Conservation (phyloP, 805 yeast species). For the Kodamaea nitidulidarum region DNA sequence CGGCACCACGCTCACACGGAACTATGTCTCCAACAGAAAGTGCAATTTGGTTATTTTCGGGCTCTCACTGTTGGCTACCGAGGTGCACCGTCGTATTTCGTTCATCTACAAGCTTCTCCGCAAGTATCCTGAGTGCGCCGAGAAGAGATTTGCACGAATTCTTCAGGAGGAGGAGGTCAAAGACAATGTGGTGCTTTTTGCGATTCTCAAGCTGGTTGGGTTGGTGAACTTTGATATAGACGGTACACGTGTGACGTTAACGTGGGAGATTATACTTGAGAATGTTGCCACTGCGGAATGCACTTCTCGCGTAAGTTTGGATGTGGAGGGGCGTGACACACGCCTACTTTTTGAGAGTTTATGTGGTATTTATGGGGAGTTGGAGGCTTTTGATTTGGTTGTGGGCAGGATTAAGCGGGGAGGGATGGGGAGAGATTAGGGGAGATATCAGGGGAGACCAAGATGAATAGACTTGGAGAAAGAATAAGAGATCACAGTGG, state of each 20-base stretch:
- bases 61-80: conserved; percentile 27
- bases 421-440: too few species aligned
- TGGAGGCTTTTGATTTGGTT: conserved; percentile 21
- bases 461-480: too few species aligned
- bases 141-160: conserved; percentile 12
- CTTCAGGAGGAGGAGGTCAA: conserved; percentile 12
- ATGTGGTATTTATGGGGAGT: conserved; percentile 22
- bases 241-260: conserved; percentile 9
- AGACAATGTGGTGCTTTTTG: conserved; percentile 16
- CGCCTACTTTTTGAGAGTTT: conserved; percentile 19
- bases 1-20: conserved; percentile 14
- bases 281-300: conserved; percentile 23
- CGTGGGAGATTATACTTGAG: conserved; percentile 23
- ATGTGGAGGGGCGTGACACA: conserved; percentile 13
- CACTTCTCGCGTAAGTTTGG: conserved; percentile 16
- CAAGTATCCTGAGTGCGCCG: conserved; percentile 15
- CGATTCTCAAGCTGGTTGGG: conserved; percentile 20
- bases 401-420: too few species aligned
- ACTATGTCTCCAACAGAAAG: conserved; percentile 25
- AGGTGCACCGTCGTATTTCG: conserved; percentile 21
- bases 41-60: conserved; percentile 29
- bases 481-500: too few species aligned
- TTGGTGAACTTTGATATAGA: conserved; percentile 15
- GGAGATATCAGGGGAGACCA: too few species aligned
- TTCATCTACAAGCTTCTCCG: conserved; percentile 19